Evolutionary conservation across 2,329 filamentous ascomycete genomes (phyloP).

Genomic region (Aureobasidium musti): DNA sequence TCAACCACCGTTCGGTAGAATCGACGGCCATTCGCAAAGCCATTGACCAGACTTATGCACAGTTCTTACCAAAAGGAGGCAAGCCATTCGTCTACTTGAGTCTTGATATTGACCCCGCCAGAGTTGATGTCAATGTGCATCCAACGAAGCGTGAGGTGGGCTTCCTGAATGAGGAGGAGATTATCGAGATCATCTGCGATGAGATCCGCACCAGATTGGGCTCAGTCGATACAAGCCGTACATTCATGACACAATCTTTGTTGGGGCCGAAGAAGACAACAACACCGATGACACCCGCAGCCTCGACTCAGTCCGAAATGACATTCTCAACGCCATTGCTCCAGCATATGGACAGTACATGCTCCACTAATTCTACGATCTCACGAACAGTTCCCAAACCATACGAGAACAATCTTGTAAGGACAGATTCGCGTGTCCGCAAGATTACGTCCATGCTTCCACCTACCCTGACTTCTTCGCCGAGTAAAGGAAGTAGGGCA

Average conservation of each 20-base stretch:
- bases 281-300: slow-evolving; percentile 40
- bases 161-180: slow-evolving; percentile 96
- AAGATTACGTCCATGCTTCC: slow-evolving; percentile 97
- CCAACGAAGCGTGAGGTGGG: slow-evolving; percentile 97
- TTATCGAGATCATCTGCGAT: slow-evolving; percentile 81
- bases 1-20: slow-evolving; percentile 93
- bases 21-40: slow-evolving; percentile 85
- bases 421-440: slow-evolving; percentile 82
- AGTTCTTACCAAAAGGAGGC: slow-evolving; percentile 87
- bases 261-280: slow-evolving; percentile 61
- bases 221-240: slow-evolving; percentile 88
- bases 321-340: slow-evolving; percentile 31
- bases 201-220: slow-evolving; percentile 76
- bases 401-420: slow-evolving; percentile 84
- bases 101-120: slow-evolving; percentile 85
- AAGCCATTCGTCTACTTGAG: slow-evolving; percentile 94
- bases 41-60: slow-evolving; percentile 83
- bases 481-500: slow-evolving; percentile 39
- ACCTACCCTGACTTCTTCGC: slow-evolving; percentile 49
- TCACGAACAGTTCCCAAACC: slow-evolving; percentile 52
- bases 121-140: slow-evolving; percentile 96
- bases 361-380: slow-evolving; percentile 39
- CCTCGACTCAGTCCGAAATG: slow-evolving; percentile 34
- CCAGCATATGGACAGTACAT: slow-evolving; percentile 46
- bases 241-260: slow-evolving; percentile 90